These are phyloP conservation scores for Sporothrix curviconia DNA, from an alignment of 2,329 filamentous ascomycete genomes.

Conservation along the genomic window DNA sequence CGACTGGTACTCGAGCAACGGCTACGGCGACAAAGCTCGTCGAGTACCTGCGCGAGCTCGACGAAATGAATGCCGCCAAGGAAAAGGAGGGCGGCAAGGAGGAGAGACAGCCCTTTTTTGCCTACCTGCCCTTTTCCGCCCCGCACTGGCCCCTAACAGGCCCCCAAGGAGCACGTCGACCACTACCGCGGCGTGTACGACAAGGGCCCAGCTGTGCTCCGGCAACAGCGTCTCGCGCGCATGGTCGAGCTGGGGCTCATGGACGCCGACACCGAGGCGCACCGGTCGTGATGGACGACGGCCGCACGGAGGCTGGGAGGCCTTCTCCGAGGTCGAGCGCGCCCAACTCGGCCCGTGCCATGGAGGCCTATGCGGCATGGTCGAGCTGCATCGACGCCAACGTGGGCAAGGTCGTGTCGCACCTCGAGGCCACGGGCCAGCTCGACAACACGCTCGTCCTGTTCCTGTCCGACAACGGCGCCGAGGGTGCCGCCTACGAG, in stretches of 20 bases:
- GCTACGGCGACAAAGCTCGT: conserved; percentile 48
- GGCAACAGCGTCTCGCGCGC: conserved; percentile 39
- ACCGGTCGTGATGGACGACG: conserved; percentile 41
- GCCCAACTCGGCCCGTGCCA: conserved; percentile 44
- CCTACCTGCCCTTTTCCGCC: conserved; percentile 54
- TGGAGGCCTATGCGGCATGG: conserved; percentile 62
- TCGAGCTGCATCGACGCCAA: conserved; percentile 55
- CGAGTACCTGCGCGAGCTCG: conserved; percentile 43
- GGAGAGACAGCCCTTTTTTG: conserved; percentile 46
- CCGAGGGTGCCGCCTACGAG: conserved; percentile 15
- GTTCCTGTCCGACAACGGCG: conserved; percentile 17
- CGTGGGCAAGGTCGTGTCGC: conserved; percentile 52
- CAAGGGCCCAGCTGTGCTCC: conserved; percentile 51
- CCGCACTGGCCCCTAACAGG: conserved; percentile 50
- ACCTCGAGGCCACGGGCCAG: conserved; percentile 49
- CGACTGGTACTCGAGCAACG: conserved; percentile 41
- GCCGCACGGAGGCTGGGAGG: conserved; percentile 37
- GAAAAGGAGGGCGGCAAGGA: conserved; percentile 28
- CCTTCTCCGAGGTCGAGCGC: conserved; percentile 39
- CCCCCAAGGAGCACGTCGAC: conserved; percentile 41
- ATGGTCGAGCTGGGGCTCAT: conserved; percentile 42
- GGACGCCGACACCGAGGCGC: conserved; percentile 41
- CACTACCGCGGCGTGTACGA: conserved; percentile 56
- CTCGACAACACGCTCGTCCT: conserved; percentile 47
- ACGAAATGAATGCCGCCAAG: conserved; percentile 31